A percentile compares a stretch with the other conserved stretches of the same genome.
Conservation (phyloP, 768 basidiomycete genomes). For the Lentinula aciculospora region DNA sequence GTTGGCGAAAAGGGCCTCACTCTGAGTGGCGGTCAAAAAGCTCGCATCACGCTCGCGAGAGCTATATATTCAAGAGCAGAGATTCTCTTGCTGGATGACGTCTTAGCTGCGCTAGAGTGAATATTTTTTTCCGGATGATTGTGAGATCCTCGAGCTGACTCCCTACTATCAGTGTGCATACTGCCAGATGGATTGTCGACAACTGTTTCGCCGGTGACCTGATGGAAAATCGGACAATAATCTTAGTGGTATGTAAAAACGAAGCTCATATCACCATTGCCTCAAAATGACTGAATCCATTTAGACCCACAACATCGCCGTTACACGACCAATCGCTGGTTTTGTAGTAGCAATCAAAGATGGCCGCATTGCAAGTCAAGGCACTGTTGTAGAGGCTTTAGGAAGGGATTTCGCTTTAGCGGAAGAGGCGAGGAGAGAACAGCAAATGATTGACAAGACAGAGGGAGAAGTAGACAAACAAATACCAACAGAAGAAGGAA, state of each 20-base stretch:
- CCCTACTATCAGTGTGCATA: slow-evolving; percentile 41
- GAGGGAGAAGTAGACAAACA: slow-evolving; percentile 15
- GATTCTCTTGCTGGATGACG: slow-evolving; percentile 68
- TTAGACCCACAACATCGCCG: slow-evolving; percentile 43
- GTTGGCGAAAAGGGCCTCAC: slow-evolving; percentile 70
- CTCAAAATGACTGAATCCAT: background rate
- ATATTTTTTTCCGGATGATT: slow-evolving; percentile 8
- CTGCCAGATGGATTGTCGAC: slow-evolving; percentile 75
- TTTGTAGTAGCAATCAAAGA: slow-evolving; percentile 42
- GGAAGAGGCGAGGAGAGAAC: slow-evolving; percentile 41
- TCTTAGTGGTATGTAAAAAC: slow-evolving; percentile 57
- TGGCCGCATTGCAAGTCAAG: slow-evolving; percentile 38
- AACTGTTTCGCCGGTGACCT: slow-evolving; percentile 79
- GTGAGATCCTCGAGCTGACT: slow-evolving; percentile 10
- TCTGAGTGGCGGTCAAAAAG: slow-evolving; percentile 45
- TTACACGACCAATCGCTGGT: slow-evolving; percentile 35
- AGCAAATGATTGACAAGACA: slow-evolving; percentile 18
- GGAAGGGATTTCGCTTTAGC: slow-evolving; percentile 30
- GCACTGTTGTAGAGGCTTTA: slow-evolving; percentile 36
- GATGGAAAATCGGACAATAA: slow-evolving; percentile 70
- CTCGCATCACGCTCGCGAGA: slow-evolving; percentile 36
- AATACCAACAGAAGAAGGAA: slow-evolving; percentile 18
- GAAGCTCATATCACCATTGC: no score
- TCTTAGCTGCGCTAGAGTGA: slow-evolving; percentile 57
- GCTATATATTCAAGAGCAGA: slow-evolving; percentile 47